Evolutionary conservation across 805 yeast genomes (phyloP), one percentile per base, ranked within the genome.

Genomic region (Suhomyces kilbournensis): DNA sequence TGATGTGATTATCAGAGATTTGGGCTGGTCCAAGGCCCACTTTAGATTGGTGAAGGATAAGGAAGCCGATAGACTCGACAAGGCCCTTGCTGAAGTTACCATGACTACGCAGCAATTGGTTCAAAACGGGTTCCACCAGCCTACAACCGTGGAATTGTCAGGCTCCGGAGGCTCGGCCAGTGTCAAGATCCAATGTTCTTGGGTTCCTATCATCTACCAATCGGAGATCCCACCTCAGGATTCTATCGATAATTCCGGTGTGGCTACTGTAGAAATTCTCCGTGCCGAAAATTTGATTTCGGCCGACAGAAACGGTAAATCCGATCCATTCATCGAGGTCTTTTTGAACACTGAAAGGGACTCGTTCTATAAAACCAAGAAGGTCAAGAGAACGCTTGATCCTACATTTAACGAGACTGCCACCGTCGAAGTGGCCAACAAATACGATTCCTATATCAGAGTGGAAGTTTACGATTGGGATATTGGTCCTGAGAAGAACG

Each of bases 221-320:
- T 64, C 79, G 38, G 72, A 74, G 28, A 71, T 93, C 44, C 96
- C 96, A 51, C 81, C 83, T 15, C 77, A 80, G 38, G 99, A 94
- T 69, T 76, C 87, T 43, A 81, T 85, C 56, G 80, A 85, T 47
- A 87, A 90, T 67, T 77, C 84, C 53, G 99, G 99, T 66, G 74
- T 72, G 26, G 69, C 93, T 58, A 77, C 76, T 20, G 77, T 91
- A 34, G 82, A 79, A 28, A 76, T 89, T 4, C 58, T 84, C 44
- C 75, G 77, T 47, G 98, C 94, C 2, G 78, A 78, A 14, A 81
- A 81, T 48, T 77, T 94, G 53, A 82, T 86, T 39, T 79, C 97
- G 12, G 96, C 92, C n/a, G 99, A 94, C 70, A 76, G 88, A 28
- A 86, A 86, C 60, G 98, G 98, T 48, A 87, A 88, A 66, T 90